Base-by-base conservation (phyloP, 495 filamentous ascomycete species). In the Bryoglossum gracile region DNA sequence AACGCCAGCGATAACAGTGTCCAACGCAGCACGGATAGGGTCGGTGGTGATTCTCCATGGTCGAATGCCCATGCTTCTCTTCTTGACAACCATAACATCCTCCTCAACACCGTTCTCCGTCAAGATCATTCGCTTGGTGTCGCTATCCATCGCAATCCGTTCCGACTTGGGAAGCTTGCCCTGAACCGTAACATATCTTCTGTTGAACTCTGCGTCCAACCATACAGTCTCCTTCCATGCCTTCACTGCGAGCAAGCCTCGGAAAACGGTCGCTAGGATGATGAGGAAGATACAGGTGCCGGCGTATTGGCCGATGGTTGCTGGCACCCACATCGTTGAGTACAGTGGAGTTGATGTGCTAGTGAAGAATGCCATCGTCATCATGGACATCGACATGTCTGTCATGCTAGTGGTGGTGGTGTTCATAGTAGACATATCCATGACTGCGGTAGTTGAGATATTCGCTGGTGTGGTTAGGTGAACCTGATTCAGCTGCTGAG, bases 251-350 rank as follows among this genome's bases (percentile, higher is more conserved):
- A 86, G 66, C 9, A 91, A 67, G 14, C 68, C 69, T 30, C 89
- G 83, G 61, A 80, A 81, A 45, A 84, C 55, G 50, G 82, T 69
- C 13, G 82, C 77, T 19, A 95, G 77, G 13, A 82, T 48, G 64
- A 92, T 81, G 36, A 94, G 73, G 65, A 94, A 94, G 63, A 95
- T 83, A 65, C 89, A 94, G 28, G 87, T 91, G 32, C 75, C 88
- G 4, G 84, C 88, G 62, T 95, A 96, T 42, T 69, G 55, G 44
- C 83, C 84, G 0, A 73, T 70, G 14, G 65, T 76, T 5, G 58
- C 68, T 9, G 90, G 91, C 4, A 80, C 82, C 89, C 89, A 96
- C 25, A 65, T 52, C 0, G 67, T 54, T 5, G 86, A 84, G 73
- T 77, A 95, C 51, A 95, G 79, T 0, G 89, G 71, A 0, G 86